Base-by-base conservation (phyloP, 2,329 filamentous ascomycete genomes). In the Scedosporium apiospermum region DNA sequence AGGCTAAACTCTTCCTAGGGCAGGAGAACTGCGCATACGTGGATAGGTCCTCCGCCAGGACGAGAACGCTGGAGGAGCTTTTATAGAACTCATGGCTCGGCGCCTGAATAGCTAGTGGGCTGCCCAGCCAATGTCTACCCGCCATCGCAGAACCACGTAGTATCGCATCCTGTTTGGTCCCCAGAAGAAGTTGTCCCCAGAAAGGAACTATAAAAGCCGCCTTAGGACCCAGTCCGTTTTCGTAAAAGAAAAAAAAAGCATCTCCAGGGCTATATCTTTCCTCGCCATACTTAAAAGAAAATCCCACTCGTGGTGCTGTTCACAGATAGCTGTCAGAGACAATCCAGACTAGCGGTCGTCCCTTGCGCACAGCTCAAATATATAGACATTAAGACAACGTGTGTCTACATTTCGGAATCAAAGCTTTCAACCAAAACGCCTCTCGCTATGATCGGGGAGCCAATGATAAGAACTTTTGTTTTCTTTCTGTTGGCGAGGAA, bases 351-450 rank as follows among this genome's bases (percentile, higher is more conserved):
- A 30, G 27, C 27, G 3, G 27, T 58, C 30, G 55, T 6, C 27
- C 21, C 55, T 41, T n/a, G 55, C 16, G 34, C n/a, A 38, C 49
- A n/a, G 18, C 42, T 60, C 49, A 60, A 44, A 59, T 63, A 65
- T 75, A 77, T 80, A 77, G 78, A 80, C 77, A 72, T 80, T 81
- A 79, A 80, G 75, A 78, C 74, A 73, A 72, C 74, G 75, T 72
- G 79, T 76, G 78, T 80, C 75, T 79, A 78, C 75, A 77, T 75
- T 74, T 73, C 76, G 73, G 75, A 75, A 76, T 72, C 73, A 77
- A 75, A 75, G 70, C 69, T 78, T 71, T 74, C 74, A 77, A 77
- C 76, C 76, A 75, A 82, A 82, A 82, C 80, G 78, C 80, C 78
- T 77, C 78, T 78, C 79, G 79, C 80, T 82, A 81, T 82, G 79